Conservation (phyloP, 2,329 filamentous ascomycete species). For the Fusarium vanettenii region DNA sequence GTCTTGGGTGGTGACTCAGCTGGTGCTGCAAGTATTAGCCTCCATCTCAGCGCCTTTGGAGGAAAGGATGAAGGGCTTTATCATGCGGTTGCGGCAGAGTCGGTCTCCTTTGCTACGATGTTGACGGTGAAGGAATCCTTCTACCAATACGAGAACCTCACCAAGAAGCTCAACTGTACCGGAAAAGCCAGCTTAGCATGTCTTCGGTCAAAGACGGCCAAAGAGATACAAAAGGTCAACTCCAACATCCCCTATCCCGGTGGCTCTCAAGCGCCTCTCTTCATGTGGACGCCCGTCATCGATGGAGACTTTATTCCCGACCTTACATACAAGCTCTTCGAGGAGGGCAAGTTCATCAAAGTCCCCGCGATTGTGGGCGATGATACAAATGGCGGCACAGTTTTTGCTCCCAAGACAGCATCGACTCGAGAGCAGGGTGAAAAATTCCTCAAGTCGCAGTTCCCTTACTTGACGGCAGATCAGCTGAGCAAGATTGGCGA, state of each 20-base stretch:
- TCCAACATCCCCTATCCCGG: slow-evolving; percentile 50
- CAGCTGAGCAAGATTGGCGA: slow-evolving; percentile 48
- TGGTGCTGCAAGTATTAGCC: slow-evolving; percentile 72
- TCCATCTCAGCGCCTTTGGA: slow-evolving; percentile 70
- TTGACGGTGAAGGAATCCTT: slow-evolving; percentile 59
- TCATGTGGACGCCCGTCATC: slow-evolving; percentile 66
- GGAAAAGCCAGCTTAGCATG: slow-evolving; percentile 56
- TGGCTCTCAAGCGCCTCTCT: slow-evolving; percentile 52
- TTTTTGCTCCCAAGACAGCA: slow-evolving; percentile 46
- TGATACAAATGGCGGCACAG: slow-evolving; percentile 53
- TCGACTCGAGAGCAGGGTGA: slow-evolving; percentile 49
- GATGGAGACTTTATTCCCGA: slow-evolving; percentile 65
- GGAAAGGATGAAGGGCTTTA: slow-evolving; percentile 62
- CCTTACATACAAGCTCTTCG: slow-evolving; percentile 61
- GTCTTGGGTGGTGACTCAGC: slow-evolving; percentile 76
- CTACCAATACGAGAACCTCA: slow-evolving; percentile 64
- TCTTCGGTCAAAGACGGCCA: slow-evolving; percentile 55
- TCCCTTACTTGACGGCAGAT: slow-evolving; percentile 47
- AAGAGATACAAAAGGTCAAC: slow-evolving; percentile 57
- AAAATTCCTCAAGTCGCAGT: slow-evolving; percentile 49
- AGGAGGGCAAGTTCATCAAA: slow-evolving; percentile 61
- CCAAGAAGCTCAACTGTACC: slow-evolving; percentile 56
- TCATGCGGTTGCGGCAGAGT: slow-evolving; percentile 62
- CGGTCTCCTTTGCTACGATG: slow-evolving; percentile 62
- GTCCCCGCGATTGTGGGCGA: slow-evolving; percentile 64